Percentiles rank a stretch among this genome's conserved stretches.
These are phyloP conservation scores for Aspergillus homomorphus DNA, from an alignment of 495 filamentous ascomycete genomes.

Conservation along the genomic window DNA sequence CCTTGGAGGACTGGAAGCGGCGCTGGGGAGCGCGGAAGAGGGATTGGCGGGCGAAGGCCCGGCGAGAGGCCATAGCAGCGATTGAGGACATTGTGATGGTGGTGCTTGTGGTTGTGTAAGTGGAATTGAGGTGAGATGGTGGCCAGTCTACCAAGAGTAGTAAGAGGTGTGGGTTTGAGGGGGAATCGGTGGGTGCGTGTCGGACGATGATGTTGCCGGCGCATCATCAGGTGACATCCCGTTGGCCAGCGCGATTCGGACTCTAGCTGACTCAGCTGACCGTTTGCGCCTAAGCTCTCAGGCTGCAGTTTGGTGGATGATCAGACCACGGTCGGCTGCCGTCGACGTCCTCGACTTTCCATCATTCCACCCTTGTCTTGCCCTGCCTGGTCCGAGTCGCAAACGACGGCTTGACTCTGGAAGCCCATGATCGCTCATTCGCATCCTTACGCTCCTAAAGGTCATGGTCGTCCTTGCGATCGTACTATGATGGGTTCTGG, in stretches of 20 bases:
- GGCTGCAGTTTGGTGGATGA: not conserved
- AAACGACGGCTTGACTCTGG: not conserved
- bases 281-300: not conserved
- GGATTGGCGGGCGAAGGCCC: conserved; percentile 47
- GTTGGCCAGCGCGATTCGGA: conserved; percentile 14
- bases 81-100: conserved; percentile 50
- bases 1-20: conserved; percentile 45
- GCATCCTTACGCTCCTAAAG: not conserved
- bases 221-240: conserved; percentile 37
- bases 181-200: conserved; percentile 25
- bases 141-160: conserved; percentile 19
- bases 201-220: conserved; percentile 41
- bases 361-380: no score
- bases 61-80: conserved; percentile 50
- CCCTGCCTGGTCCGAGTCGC: not conserved
- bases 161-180: conserved; percentile 15
- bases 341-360: not conserved
- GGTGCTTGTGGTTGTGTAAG: no score
- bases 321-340: not conserved
- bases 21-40: conserved; percentile 41
- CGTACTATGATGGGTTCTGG: not conserved
- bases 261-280: conserved; percentile 27
- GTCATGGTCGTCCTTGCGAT: not conserved
- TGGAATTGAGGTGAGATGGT: conserved; percentile 17
- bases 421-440: no score